Evolutionary conservation across 192 early-diverging fungal species (phyloP), one percentile per base, ranked within the genome.

Genomic region (Powellomyces hirtus): DNA sequence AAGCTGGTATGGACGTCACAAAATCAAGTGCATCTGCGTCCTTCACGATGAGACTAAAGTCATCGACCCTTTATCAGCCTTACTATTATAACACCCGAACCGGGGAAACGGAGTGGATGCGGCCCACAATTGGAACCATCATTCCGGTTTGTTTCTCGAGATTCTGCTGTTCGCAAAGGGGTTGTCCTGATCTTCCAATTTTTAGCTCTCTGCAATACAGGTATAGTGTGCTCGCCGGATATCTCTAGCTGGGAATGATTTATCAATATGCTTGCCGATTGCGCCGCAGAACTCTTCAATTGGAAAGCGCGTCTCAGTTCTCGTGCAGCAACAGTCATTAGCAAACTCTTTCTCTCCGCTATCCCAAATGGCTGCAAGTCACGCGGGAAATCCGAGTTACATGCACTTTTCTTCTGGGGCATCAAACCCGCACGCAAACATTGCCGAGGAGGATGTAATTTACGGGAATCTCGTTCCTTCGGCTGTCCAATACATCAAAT

Each of bases 41-140:
- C 0, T 55, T 44, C 13, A 29, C 62, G 6, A 24, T 64, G 5
- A 26, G n/a, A n/a, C 26, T 62, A 10, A 62, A 4, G 16, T 7
- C 50, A 5, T 52, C 64, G 52, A 16, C 30, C 11, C 36, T 22
- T 38, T 67, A 20, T 1, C 52, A 85, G 51, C 93, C 93, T 6
- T 98, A 96, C 70, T 97, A 94, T 77, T 97, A 97, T 81, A 90
- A 95, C 78, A 89, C 94, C 2, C 78, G 78, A 45, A 92, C 94
- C 0, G 88, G 90, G 38, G 80, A 89, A 46, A 95, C 94, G 31
- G 92, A 94, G 73, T 98, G 97, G 97, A 73, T 83, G 27, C 74
- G 84, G 61, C 97, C 97, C 18, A 75, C 79, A 11, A 71, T 78
- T 61, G 89, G 89, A 24, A 82, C 79, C 18, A 80, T 96, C 22